Base-by-base conservation (phyloP, 176 grass and related monocot genomes). In the Rhipidocladum racemiflorum region DNA sequence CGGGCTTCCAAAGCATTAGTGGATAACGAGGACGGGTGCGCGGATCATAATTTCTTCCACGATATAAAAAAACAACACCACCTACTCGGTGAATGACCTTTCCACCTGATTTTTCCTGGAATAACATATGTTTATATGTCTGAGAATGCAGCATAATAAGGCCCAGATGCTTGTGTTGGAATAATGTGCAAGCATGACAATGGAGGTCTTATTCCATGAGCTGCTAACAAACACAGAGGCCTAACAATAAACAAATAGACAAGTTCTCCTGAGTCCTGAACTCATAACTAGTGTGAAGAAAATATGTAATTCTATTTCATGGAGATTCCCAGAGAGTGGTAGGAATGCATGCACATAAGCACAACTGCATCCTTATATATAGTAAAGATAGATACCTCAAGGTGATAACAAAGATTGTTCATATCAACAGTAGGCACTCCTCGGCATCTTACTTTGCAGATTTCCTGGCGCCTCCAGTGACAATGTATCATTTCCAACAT, bases 401-500 rank as follows among this genome's bases (percentile, higher is more conserved):
- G 90, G 71, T 89, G 89, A 79, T 62, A 62, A 61, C 90, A 95
- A 56, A 98, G 68, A 44, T 98, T 98, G 24, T 95, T 70, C 95
- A 98, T 98, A 84, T 98, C 95, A 73, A 98, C 85, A 27, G 95
- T 98, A 0, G 92, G 95, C 79, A 95, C 95, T 21, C 95, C 95
- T 71, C 90, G 92, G 59, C 92, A 98, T 81, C 95, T 92, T 68
- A 98, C 90, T 88, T 98, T 98, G 74, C 95, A 98, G 70, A 98
- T 74, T 86, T 95, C 84, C 36, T 98, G 90, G n/a, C 87, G 85
- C 50, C 92, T 95, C 95, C 95, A 98, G 60, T 98, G 95, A 45
- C 88, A 93, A 91, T 98, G 95, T 82, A 95, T 75, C 83, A 93
- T 90, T 68, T 98, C 92, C 88, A 98, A 90, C 95, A 98, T 98